A percentile compares a stretch with the other conserved stretches of the same genome.
These are phyloP conservation scores for Amylocystis lapponica DNA, from an alignment of 768 basidiomycete genomes.

Conservation along the genomic window DNA sequence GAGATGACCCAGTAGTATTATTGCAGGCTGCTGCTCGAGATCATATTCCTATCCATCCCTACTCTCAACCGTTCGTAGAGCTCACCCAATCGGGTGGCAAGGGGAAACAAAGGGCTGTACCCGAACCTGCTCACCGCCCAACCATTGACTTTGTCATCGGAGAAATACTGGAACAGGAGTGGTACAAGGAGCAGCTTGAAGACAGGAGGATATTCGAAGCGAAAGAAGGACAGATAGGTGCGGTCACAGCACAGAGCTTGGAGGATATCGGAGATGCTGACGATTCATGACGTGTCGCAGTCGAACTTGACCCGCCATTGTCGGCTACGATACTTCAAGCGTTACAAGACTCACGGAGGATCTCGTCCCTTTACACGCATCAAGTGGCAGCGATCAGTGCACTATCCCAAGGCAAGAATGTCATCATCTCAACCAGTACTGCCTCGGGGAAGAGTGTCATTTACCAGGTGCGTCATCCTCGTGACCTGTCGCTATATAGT, in stretches of 20 bases:
- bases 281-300: constrained; percentile 23
- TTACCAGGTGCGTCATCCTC: constrained; percentile 61
- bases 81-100: constrained; percentile 8
- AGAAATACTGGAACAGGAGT: constrained; percentile 50
- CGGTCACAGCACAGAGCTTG: constrained; percentile 1
- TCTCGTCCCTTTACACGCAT: constrained; percentile 57
- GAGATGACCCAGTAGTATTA: constrained; percentile 57
- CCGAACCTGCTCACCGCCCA: constrained; percentile 45
- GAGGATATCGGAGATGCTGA: background rate
- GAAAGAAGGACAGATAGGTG: constrained; percentile 49
- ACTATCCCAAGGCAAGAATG: constrained; percentile 51
- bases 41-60: constrained; percentile 66
- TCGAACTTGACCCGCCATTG: constrained; percentile 47
- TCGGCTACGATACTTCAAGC: constrained; percentile 53
- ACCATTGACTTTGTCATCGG: constrained; percentile 52
- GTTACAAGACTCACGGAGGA: constrained; percentile 51
- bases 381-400: constrained; percentile 71
- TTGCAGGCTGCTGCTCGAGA: constrained; percentile 63
- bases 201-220: constrained; percentile 48
- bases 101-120: constrained; percentile 22
- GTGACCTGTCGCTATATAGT: background rate
- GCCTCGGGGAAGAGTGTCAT: constrained; percentile 88
- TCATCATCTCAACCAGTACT: constrained; percentile 87
- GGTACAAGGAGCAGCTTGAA: constrained; percentile 70
- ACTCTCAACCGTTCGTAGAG: constrained; percentile 1